Percentiles rank a stretch among this genome's conserved stretches.
These are phyloP conservation scores for Candida berthetii DNA, from an alignment of 805 yeast species.

Conservation along the genomic window DNA sequence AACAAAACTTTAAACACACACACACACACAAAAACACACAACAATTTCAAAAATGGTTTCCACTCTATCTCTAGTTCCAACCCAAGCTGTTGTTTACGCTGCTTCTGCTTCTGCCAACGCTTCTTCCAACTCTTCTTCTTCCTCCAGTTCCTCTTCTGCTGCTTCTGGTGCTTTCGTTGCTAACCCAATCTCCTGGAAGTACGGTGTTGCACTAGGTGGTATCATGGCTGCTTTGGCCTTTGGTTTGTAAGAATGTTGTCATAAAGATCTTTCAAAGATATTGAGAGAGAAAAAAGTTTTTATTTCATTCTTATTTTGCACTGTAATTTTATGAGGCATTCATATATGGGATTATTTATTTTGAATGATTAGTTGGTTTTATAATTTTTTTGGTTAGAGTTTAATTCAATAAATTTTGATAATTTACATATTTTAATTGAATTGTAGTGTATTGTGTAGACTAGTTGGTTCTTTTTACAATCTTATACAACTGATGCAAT, in stretches of 20 bases:
- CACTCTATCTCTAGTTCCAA: slow-evolving; percentile 21
- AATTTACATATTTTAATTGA: no score
- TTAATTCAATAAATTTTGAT: background rate
- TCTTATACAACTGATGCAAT: no score
- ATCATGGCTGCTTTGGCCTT: slow-evolving; percentile 27
- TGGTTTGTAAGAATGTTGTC: slow-evolving; percentile 16
- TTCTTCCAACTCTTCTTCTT: slow-evolving; percentile 9
- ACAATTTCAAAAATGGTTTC: slow-evolving; percentile 6
- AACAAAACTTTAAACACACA: background rate
- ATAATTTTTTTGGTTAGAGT: background rate
- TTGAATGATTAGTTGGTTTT: background rate
- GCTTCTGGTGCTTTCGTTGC: slow-evolving; percentile 25
- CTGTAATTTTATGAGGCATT: no score
- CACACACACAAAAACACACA: background rate
- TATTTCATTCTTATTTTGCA: no score
- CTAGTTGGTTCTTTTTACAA: no score
- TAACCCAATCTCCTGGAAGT: slow-evolving; percentile 30
- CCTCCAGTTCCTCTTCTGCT: slow-evolving; percentile 6
- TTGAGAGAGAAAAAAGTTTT: no score
- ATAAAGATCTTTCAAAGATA: no score
- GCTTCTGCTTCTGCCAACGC: slow-evolving; percentile 9
- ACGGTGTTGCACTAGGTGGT: slow-evolving; percentile 32
- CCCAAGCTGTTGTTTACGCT: slow-evolving; percentile 20
- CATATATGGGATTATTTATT: no score
- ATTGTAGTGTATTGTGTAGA: no score